phyloP scores from a whole-genome alignment of 1,284 basidiomycete genomes.

The Schizophyllum amplum region DNA sequence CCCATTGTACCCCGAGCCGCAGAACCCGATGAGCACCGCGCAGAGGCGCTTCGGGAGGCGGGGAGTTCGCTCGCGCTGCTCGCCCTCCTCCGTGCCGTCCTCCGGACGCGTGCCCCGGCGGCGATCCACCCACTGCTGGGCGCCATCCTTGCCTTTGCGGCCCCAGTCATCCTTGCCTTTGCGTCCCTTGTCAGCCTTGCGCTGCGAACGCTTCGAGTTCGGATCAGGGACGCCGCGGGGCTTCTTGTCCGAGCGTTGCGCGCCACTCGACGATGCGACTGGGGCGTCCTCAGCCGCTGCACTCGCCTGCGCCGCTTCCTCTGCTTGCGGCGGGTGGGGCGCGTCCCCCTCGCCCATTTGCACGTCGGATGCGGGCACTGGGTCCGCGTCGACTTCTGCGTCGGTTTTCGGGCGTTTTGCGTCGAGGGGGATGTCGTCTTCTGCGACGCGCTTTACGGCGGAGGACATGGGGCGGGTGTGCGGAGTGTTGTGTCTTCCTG shows the following conservation, averaged over 20 bases:
- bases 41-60: conserved; percentile 68
- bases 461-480: background rate
- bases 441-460: conserved; percentile 9
- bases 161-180: conserved; percentile 24
- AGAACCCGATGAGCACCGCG: conserved; percentile 71
- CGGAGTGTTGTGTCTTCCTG: conserved; percentile 13
- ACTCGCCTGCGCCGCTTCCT: background rate
- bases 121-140: background rate
- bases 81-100: conserved; percentile 13
- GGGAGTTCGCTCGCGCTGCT: conserved; percentile 25
- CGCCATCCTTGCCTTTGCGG: conserved; percentile 18
- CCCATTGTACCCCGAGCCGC: conserved; percentile 80
- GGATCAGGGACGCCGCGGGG: background rate
- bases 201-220: background rate
- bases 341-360: background rate
- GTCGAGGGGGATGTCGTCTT: background rate
- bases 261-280: background rate
- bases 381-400: conserved; percentile 43
- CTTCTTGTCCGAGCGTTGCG: background rate
- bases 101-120: background rate
- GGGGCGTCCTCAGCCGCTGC: background rate
- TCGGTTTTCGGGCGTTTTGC: conserved; percentile 43
- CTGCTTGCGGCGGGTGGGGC: too few relatives aligned
- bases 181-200: conserved; percentile 13
- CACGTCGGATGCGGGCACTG: background rate